Conservation (phyloP, 2,329 filamentous ascomycete genomes). For the Clarireedia monteithiana region DNA sequence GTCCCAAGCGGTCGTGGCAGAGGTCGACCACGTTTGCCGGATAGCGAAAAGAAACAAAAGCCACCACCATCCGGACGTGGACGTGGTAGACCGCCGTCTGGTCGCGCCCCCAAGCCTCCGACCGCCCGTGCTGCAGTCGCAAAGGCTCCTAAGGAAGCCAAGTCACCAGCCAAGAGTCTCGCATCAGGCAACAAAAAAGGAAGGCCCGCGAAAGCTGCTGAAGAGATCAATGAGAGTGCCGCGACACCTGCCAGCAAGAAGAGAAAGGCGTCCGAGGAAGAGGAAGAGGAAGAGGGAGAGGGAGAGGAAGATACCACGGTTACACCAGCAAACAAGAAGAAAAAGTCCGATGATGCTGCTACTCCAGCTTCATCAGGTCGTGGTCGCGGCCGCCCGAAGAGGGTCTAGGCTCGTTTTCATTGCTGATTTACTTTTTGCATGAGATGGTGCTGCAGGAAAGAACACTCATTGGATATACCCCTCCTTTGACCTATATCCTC, state of each 20-base stretch:
- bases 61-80: constrained; percentile 16
- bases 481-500: background rate
- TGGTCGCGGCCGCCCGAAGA: constrained; percentile 9
- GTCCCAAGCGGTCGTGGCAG: constrained; percentile 16
- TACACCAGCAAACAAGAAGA: constrained; percentile 5
- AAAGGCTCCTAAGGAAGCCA: constrained; percentile 1
- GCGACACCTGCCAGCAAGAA: constrained; percentile 7
- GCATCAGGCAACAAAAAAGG: background rate
- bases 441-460: background rate
- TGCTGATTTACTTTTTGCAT: background rate
- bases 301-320: background rate
- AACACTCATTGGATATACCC: background rate
- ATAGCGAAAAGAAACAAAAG: constrained; percentile 21
- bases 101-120: constrained; percentile 5
- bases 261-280: constrained; percentile 5
- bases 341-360: constrained; percentile 1
- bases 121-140: background rate
- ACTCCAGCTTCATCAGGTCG: constrained; percentile 1
- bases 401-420: background rate
- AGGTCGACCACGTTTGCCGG: constrained; percentile 17
- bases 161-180: background rate
- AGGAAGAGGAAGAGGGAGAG: background rate
- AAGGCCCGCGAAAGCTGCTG: background rate
- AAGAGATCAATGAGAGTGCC: background rate
- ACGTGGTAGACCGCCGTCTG: constrained; percentile 14